Percentiles rank a stretch among this genome's conserved stretches.
These are phyloP conservation scores for Lachancea lanzarotensis DNA, from an alignment of 805 yeast genomes.

Conservation along the genomic window DNA sequence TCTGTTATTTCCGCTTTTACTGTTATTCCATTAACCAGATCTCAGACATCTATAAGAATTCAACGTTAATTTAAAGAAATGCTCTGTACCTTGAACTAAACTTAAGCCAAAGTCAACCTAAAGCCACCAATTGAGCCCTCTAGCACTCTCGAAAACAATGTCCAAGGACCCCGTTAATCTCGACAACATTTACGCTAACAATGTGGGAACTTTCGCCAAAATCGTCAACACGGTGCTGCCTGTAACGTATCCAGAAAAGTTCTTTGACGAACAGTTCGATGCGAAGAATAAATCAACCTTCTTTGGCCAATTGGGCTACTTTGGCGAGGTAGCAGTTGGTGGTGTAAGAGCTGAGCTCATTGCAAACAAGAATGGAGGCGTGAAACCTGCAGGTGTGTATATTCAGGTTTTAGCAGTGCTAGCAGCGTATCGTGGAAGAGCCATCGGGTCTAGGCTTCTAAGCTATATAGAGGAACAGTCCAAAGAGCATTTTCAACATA, in stretches of 20 bases:
- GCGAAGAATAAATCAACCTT: constrained; percentile 14
- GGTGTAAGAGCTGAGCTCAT: constrained; percentile 55
- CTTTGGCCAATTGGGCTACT: constrained; percentile 41
- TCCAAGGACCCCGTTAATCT: constrained; percentile 18
- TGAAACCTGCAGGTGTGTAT: constrained; percentile 48
- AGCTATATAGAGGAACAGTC: constrained; percentile 52
- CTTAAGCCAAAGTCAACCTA: too few relatives aligned
- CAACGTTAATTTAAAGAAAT: too few relatives aligned
- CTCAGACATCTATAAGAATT: neutral
- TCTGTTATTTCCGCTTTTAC: neutral
- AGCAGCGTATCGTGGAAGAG: constrained; percentile 51
- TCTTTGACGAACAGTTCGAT: constrained; percentile 21
- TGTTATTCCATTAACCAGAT: neutral
- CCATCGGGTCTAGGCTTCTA: constrained; percentile 56
- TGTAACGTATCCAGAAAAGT: constrained; percentile 17
- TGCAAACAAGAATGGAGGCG: constrained; percentile 34
- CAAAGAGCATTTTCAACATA: constrained; percentile 36
- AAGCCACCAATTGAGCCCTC: neutral
- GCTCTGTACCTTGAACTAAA: too few relatives aligned
- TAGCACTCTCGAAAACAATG: constrained; percentile 9
- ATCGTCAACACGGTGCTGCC: constrained; percentile 17
- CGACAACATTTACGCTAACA: constrained; percentile 24
- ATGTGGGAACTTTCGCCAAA: constrained; percentile 22
- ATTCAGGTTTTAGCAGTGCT: constrained; percentile 65
- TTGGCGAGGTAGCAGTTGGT: constrained; percentile 76